Evolutionary conservation across 1,284 basidiomycete species (phyloP), one percentile per base, ranked within the genome.

Genomic region (Irpex sp.): DNA sequence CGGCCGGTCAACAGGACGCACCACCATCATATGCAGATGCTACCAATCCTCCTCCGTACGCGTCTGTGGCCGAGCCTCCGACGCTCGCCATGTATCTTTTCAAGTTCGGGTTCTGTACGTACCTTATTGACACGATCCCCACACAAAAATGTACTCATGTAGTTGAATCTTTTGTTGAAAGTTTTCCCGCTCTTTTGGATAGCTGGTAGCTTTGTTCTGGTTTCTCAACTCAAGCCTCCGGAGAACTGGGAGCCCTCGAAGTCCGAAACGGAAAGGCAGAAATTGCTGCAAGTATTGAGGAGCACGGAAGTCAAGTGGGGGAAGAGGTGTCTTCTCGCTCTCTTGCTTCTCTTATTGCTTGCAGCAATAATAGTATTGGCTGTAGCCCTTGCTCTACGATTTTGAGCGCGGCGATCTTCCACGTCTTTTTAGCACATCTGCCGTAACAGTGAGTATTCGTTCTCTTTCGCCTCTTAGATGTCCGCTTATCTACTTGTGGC

Each of bases 111-210:
- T 75, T 73, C 68, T 63, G 73, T 74, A 61, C 68, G 73, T 65
- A 11, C 69, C 26, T 36, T 47, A 51, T 36, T 7, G 31, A 7
- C 21, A 51, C n/a, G 34, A 49, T n/a, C 26, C 47, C 56, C n/a
- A 58, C 51, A 38, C n/a, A 1, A 21, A 6, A 1, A n/a, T 8
- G 47, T 9, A 34, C 15, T 60, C 7, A 58, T 34, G 36, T 47
- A 47, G 44, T 26, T 37, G 19, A 15, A 6, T 13, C 11, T 13
- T 31, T 36, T 5, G n/a, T 61, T 26, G 26, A 26, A 51, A 81
- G 79, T 81, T 61, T 81, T 79, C 68, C 79, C 79, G 4, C 64
- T 78, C 21, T 80, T 81, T 67, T 81, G 80, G 79, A 66, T 73
- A 6, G 66, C 78, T 4, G 79, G 80, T 8, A 70, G 75, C 37